Evolutionary conservation across 371 early-diverging fungal species (phyloP), one percentile per base, ranked within the genome.

Genomic region (Lichtheimia ramosa): DNA sequence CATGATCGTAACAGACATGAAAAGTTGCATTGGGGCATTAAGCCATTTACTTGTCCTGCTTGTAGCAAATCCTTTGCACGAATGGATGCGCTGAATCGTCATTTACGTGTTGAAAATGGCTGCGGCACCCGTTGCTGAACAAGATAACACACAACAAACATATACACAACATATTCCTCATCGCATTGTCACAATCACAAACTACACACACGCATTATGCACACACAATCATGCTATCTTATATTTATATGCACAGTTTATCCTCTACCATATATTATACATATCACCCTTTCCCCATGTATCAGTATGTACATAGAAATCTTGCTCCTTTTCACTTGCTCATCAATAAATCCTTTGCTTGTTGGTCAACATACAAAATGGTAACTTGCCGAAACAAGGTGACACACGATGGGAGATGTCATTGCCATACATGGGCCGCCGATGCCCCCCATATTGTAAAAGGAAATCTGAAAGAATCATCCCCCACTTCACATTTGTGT

Each of bases 51-150:
- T n/a, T 87, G 87, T 56, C 54, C 62, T 6, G 68, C 73, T 51
- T 87, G 87, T 48, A 69, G 75, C 18, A 77, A 78, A 24, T 58
- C 79, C 0, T 87, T 87, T 65, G 80, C 81, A 20, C 79, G 90
- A 5, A 73, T 84, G 62, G 90, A 90, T 65, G 90, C 89, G 18
- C 65, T 90, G 25, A 88, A 85, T 64, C 70, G 90, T 15, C 90
- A 90, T 63, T 70, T 86, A 51, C 80, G 85, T 25, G 79, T 83
- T 5, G 89, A 89, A 66, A 83, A 86, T 72, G 83, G 85, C 1
- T 79, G 79, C 23, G 64, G 63, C 39, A 41, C 18, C 49, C n/a
- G 53, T 48, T 20, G 50, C 49, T 39, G 20, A 34, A 40, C 16
- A 23, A 28, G 15, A 48, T 49, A 28, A 7, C 23, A 18, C 43